Conservation (phyloP, 169 alveolate species). For the Plasmodium reichenowi region DNA sequence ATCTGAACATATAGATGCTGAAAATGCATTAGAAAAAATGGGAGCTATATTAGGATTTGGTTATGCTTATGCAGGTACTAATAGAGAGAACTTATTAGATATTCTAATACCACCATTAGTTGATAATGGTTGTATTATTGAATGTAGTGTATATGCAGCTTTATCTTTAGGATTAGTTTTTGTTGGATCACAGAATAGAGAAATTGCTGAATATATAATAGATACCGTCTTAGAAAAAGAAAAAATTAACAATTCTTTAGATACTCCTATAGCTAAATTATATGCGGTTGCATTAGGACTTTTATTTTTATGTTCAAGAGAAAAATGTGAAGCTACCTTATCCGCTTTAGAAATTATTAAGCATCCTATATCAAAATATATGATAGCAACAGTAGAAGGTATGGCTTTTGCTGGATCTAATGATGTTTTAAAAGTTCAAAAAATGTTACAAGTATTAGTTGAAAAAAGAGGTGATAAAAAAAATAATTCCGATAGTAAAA, state of each 20-base stretch:
- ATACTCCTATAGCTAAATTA: conserved; percentile 31
- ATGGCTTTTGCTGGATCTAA: conserved; percentile 99
- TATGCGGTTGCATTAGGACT: conserved; percentile 93
- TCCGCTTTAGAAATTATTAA: conserved; percentile 91
- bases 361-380: conserved; percentile 84
- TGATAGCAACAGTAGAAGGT: conserved; percentile 91
- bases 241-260: conserved; percentile 66
- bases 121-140: conserved; percentile 91
- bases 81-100: conserved; percentile 93
- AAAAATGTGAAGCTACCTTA: conserved; percentile 92
- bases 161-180: conserved; percentile 96
- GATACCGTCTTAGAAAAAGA: conserved; percentile 92
- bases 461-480: conserved; percentile 81
- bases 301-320: conserved; percentile 92
- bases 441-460: conserved; percentile 92
- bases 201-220: conserved; percentile 94
- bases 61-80: conserved; percentile 98
- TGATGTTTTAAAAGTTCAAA: conserved; percentile 96
- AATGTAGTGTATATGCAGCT: conserved; percentile 97
- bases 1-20: conserved; percentile 92
- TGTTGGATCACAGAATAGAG: conserved; percentile 97
- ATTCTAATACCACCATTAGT: conserved; percentile 91
- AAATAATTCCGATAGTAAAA: conserved; percentile 37
- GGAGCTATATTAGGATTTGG: conserved; percentile 98
- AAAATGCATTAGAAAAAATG: conserved; percentile 85